Evolutionary conservation across 305 asterid species (phyloP).

Genomic region (Solanum hybrid): DNA sequence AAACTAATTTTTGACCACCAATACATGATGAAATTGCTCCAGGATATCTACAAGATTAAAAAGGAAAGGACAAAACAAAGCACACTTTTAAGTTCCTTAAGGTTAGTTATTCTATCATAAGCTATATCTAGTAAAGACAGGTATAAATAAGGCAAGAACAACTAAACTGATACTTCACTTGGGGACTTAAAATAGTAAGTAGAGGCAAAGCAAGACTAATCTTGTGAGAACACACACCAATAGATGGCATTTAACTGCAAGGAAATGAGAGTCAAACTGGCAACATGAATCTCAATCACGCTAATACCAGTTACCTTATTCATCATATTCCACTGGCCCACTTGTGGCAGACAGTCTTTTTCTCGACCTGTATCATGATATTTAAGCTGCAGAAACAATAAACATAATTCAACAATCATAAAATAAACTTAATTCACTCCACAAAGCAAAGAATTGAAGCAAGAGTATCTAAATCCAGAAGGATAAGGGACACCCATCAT

Average conservation of each 20-base stretch:
- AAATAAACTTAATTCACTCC: background rate
- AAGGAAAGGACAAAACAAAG: background rate
- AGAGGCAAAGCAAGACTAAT: background rate
- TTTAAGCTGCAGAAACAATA: slow-evolving; percentile 50
- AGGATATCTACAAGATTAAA: background rate
- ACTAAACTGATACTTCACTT: background rate
- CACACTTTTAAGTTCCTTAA: background rate
- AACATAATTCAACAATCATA: background rate
- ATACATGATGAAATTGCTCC: background rate
- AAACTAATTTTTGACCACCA: background rate
- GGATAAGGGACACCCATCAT: background rate
- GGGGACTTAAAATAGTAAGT: background rate
- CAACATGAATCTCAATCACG: background rate
- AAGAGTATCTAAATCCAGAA: background rate
- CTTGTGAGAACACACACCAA: background rate
- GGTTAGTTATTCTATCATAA: background rate
- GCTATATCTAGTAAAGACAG: background rate
- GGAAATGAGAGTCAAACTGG: background rate
- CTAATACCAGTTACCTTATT: slow-evolving; percentile 48
- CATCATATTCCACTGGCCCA: slow-evolving; percentile 99
- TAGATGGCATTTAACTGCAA: background rate
- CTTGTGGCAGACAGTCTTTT: slow-evolving; percentile 87
- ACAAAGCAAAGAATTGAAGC: background rate
- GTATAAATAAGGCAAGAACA: background rate
- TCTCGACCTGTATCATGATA: slow-evolving; percentile 91